Conservation (phyloP, 805 yeast species). For the Starmerella kuoi region DNA sequence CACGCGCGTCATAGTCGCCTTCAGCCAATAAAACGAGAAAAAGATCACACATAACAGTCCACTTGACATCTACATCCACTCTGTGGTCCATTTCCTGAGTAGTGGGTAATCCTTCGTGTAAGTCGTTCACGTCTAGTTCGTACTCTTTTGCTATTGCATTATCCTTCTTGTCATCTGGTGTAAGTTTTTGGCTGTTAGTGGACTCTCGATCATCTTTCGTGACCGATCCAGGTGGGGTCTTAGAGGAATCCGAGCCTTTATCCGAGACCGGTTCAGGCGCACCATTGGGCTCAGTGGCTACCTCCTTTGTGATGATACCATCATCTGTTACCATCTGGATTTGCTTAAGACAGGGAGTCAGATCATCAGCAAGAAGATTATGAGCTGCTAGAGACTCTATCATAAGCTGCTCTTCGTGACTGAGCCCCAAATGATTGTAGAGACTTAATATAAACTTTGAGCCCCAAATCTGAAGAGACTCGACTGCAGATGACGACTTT, state of each 20-base stretch:
- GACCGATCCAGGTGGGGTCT: neutral
- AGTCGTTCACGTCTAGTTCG: conserved; percentile 7
- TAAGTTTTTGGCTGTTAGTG: neutral
- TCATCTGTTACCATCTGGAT: conserved; percentile 7
- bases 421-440: conserved; percentile 69
- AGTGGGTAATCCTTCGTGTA: conserved; percentile 13
- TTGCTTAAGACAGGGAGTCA: conserved; percentile 46
- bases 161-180: neutral
- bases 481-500: conserved; percentile 38
- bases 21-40: conserved; percentile 70
- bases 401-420: conserved; percentile 70
- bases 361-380: conserved; percentile 64
- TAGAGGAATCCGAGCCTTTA: neutral
- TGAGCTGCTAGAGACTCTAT: conserved; percentile 75
- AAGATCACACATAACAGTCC: conserved; percentile 90
- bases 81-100: neutral
- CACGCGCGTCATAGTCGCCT: conserved; percentile 79
- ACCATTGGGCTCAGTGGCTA: neutral
- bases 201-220: neutral
- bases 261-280: neutral
- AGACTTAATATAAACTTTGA: conserved; percentile 55
- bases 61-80: conserved; percentile 62
- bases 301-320: conserved; percentile 11
- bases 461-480: conserved; percentile 77
- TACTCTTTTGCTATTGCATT: neutral